Evolutionary conservation across 1,139 yeast species (phyloP).

Genomic region (Geotrichum fermentans): DNA sequence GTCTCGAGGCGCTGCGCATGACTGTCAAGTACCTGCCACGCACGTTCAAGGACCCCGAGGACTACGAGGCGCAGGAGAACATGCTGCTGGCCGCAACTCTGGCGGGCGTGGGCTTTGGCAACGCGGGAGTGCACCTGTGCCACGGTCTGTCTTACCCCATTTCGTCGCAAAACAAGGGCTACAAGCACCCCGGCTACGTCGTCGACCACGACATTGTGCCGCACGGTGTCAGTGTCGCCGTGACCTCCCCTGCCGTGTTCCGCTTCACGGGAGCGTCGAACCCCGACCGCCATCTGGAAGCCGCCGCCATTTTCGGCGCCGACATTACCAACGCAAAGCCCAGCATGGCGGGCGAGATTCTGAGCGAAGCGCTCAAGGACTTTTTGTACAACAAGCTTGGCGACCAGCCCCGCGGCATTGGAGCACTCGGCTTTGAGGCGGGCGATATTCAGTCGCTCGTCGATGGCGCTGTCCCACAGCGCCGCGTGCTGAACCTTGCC

Average conservation of each 20-base stretch:
- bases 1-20: conserved; percentile 39
- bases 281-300: conserved; percentile 40
- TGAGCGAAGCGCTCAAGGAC: conserved; percentile 37
- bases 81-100: conserved; percentile 42
- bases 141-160: conserved; percentile 42
- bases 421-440: conserved; percentile 36
- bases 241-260: conserved; percentile 42
- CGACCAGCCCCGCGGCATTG: conserved; percentile 38
- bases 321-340: conserved; percentile 38
- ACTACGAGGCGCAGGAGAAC: conserved; percentile 39
- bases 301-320: conserved; percentile 40
- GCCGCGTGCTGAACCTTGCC: conserved; percentile 39
- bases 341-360: conserved; percentile 41
- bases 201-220: conserved; percentile 41
- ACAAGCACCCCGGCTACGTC: conserved; percentile 39
- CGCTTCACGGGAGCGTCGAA: conserved; percentile 40
- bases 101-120: conserved; percentile 43
- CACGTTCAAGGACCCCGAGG: conserved; percentile 38
- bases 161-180: conserved; percentile 39
- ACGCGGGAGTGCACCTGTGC: conserved; percentile 43
- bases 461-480: conserved; percentile 41
- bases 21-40: conserved; percentile 41
- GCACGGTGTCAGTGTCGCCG: conserved; percentile 43
- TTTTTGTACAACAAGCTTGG: conserved; percentile 38
- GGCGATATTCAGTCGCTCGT: conserved; percentile 37